These are phyloP conservation scores for Aspergillus luchuensis DNA, from an alignment of 2,329 filamentous ascomycete genomes.

Conservation along the genomic window DNA sequence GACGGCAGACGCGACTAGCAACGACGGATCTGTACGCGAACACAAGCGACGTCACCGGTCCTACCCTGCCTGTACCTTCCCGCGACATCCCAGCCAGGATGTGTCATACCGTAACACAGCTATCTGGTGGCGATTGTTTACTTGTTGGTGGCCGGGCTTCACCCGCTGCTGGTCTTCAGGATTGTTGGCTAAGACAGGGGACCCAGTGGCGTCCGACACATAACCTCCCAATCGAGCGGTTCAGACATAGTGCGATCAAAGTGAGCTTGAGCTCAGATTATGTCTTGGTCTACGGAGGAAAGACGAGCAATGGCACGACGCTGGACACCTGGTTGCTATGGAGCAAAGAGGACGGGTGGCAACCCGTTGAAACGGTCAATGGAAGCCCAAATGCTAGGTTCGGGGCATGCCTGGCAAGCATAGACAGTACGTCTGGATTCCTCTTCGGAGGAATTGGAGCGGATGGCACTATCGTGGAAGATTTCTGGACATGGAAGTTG, in stretches of 20 bases:
- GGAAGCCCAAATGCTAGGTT: slow-evolving; percentile 54
- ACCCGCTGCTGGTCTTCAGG: slow-evolving; percentile 66
- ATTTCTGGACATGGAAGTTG: slow-evolving; percentile 67
- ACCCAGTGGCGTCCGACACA: slow-evolving; percentile 65
- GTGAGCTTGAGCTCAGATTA: slow-evolving; percentile 44
- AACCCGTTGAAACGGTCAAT: slow-evolving; percentile 40
- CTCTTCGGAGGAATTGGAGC: slow-evolving; percentile 70
- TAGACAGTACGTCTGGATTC: slow-evolving; percentile 58
- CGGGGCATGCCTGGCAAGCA: slow-evolving; percentile 53
- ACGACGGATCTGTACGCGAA: slow-evolving; percentile 51
- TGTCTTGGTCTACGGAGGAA: slow-evolving; percentile 65
- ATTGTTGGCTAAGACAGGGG: slow-evolving; percentile 74
- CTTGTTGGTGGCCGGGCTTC: slow-evolving; percentile 78
- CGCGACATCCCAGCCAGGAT: slow-evolving; percentile 53
- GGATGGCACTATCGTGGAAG: slow-evolving; percentile 63
- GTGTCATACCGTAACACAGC: slow-evolving; percentile 74
- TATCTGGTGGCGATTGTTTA: slow-evolving; percentile 62
- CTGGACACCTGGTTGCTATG: slow-evolving; percentile 60
- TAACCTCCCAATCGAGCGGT: slow-evolving; percentile 70
- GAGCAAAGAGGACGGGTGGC: slow-evolving; percentile 54
- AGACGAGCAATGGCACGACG: slow-evolving; percentile 51
- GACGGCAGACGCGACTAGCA: slow-evolving; percentile 50
- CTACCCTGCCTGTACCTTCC: slow-evolving; percentile 50
- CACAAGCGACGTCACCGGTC: slow-evolving; percentile 50
- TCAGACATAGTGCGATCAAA: slow-evolving; percentile 68